Conservation (phyloP, 2,329 filamentous ascomycete species). For the Laburnicola sp. region DNA sequence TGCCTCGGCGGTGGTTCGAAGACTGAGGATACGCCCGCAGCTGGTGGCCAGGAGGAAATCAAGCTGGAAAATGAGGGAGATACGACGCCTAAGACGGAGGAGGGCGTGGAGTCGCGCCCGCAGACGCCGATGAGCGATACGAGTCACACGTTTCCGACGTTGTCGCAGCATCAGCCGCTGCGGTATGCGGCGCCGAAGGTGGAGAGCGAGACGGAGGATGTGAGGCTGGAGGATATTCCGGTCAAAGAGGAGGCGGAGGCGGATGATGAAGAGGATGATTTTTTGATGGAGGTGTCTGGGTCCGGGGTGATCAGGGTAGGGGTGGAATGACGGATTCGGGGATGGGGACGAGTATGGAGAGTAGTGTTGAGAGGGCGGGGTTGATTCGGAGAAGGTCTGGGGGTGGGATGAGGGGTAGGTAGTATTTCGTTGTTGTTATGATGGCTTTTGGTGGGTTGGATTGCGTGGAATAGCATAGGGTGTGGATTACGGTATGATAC, state of each 20-base stretch:
- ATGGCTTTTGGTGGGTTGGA: neutral
- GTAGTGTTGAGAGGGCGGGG: conserved; percentile 27
- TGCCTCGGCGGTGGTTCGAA: conserved; percentile 32
- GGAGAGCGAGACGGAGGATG: conserved; percentile 14
- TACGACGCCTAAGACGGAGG: conserved; percentile 23
- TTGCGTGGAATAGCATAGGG: neutral
- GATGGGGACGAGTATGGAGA: conserved; percentile 55
- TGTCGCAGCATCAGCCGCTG: conserved; percentile 49
- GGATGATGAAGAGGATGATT: conserved; percentile 52
- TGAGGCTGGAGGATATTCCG: conserved; percentile 26
- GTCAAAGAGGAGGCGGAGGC: conserved; percentile 27
- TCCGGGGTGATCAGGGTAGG: conserved; percentile 45
- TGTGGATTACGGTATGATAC: neutral
- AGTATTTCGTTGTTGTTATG: too few species aligned
- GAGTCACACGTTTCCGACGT: conserved; percentile 53
- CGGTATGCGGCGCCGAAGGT: conserved; percentile 38
- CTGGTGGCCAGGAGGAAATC: conserved; percentile 16
- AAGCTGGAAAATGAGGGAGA: conserved; percentile 14
- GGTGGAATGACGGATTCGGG: conserved; percentile 48
- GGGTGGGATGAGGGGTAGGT: neutral
- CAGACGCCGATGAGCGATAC: conserved; percentile 49
- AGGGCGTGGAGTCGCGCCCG: conserved; percentile 20
- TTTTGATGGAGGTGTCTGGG: conserved; percentile 43
- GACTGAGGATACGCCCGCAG: conserved; percentile 11
- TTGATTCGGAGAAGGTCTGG: conserved; percentile 19